Evolutionary conservation across 1,284 basidiomycete genomes (phyloP).

Genomic region (Peniophora sp.): DNA sequence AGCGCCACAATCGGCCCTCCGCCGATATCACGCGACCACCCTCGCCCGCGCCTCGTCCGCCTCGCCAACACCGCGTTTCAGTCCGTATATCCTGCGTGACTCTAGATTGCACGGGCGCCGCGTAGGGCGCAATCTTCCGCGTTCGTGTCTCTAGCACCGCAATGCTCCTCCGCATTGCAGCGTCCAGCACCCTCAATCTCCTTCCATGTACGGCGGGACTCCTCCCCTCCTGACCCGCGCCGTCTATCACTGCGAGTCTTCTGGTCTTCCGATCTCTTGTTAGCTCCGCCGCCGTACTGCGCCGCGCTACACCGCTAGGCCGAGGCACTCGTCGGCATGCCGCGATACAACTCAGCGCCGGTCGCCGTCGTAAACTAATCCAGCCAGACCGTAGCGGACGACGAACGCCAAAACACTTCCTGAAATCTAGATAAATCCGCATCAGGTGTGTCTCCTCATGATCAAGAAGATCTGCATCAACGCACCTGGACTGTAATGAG

Average conservation of each 20-base stretch:
- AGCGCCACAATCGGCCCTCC: no score
- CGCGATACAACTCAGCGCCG: constrained; percentile 38
- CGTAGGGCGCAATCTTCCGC: not conserved
- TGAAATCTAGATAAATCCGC: constrained; percentile 34
- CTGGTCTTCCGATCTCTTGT: no score
- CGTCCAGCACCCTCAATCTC: constrained; percentile 1
- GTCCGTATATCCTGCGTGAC: no score
- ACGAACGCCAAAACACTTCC: constrained; percentile 76
- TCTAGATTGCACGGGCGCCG: no score
- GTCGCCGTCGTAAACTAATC: constrained; percentile 85
- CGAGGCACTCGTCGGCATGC: no score
- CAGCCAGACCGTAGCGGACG: constrained; percentile 81
- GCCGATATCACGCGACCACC: no score
- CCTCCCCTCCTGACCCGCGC: constrained; percentile 3
- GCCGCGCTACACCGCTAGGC: no score
- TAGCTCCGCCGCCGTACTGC: no score
- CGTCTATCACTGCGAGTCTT: no score
- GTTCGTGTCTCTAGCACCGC: not conserved
- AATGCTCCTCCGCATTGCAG: not conserved
- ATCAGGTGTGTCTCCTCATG: not conserved
- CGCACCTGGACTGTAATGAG: constrained; percentile 68
- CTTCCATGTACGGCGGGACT: constrained; percentile 1
- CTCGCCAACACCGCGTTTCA: no score
- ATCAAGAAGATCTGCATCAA: constrained; percentile 4
- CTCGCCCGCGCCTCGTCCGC: no score